Evolutionary conservation across 148 eudicot species (phyloP), one percentile per base, ranked within the genome.

Genomic region (Limonium bicolor): DNA sequence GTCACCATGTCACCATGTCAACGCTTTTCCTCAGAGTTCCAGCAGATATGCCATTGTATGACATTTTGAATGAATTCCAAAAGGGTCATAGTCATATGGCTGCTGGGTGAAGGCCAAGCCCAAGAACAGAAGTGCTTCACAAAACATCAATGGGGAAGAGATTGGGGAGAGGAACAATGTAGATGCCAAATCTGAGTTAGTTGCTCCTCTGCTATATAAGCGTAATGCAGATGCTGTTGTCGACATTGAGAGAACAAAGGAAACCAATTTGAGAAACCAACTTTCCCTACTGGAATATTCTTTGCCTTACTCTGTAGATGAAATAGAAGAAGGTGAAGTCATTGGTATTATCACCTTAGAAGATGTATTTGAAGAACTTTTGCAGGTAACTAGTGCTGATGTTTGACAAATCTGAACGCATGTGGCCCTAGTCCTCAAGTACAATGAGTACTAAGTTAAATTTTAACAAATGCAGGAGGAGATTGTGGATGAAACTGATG

Each of bases 61-160:
- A 88, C 77, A 88, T 88, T 60, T 54, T 88, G 45, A 88, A 88
- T 48, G 94, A 88, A 65, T 88, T 88, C 45, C 97, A 88, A 51
- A 88, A 83, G 59, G 97, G 97, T 57, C 76, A 82, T 58, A 88
- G 97, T 62, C 97, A 88, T 61, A 77, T 88, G 94, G 97, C 97
- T 45, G 97, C 94, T 52, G 97, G 32, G 97, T 84, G 51, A 88
- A 65, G 60, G 54, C 71, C 28, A 88, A 68, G 63, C 43, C 62
- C 21, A 74, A 56, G 56, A 61, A 38, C 48, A 50, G 33, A 30
- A 66, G 36, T 16, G 51, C 64, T 21, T 61, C 81, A 43, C 50
- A 63, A 14, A 41, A 11, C 29, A 32, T 37, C 51, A 58, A 59
- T 27, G 72, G 48, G 50, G 77, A 63, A 48, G 70, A 68, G 30